Evolutionary conservation across 1,139 yeast species (phyloP).

Genomic region (Meyerozyma athensensis): DNA sequence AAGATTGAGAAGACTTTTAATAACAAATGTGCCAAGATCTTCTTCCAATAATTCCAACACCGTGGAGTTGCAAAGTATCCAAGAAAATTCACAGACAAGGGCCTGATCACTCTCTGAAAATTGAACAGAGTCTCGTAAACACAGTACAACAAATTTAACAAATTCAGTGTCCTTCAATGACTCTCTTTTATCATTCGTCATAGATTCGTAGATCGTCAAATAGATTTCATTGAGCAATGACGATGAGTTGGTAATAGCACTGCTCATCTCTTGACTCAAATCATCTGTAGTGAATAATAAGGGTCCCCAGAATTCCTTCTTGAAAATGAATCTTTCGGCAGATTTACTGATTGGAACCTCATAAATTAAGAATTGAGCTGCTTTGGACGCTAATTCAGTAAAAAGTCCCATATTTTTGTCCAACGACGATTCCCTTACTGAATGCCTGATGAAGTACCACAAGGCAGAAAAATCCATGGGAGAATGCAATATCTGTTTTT

Average conservation of each 20-base stretch:
- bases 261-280: slow-evolving; percentile 9
- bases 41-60: slow-evolving; percentile 5
- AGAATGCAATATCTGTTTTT: slow-evolving; percentile 30
- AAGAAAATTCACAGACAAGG: slow-evolving; percentile 15
- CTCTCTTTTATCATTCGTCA: slow-evolving; percentile 3
- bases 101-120: slow-evolving; percentile 10
- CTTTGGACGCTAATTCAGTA: slow-evolving; percentile 22
- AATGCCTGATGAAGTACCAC: slow-evolving; percentile 23
- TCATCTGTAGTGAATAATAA: slow-evolving; percentile 8
- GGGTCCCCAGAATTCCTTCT: slow-evolving; percentile 16
- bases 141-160: slow-evolving; percentile 11
- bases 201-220: not conserved
- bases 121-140: slow-evolving; percentile 8
- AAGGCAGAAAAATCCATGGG: slow-evolving; percentile 45
- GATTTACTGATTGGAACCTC: slow-evolving; percentile 11
- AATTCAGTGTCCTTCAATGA: slow-evolving; percentile 7
- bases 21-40: slow-evolving; percentile 4
- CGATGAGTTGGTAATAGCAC: not conserved
- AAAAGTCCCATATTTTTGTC: slow-evolving; percentile 13
- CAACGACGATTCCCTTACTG: slow-evolving; percentile 12
- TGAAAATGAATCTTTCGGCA: slow-evolving; percentile 15
- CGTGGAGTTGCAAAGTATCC: slow-evolving; percentile 20
- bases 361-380: slow-evolving; percentile 38
- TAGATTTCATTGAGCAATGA: slow-evolving; percentile 34
- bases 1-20: not conserved